Conservation (phyloP, 73 alveolate species). For the Paramecium sonneborni region DNA sequence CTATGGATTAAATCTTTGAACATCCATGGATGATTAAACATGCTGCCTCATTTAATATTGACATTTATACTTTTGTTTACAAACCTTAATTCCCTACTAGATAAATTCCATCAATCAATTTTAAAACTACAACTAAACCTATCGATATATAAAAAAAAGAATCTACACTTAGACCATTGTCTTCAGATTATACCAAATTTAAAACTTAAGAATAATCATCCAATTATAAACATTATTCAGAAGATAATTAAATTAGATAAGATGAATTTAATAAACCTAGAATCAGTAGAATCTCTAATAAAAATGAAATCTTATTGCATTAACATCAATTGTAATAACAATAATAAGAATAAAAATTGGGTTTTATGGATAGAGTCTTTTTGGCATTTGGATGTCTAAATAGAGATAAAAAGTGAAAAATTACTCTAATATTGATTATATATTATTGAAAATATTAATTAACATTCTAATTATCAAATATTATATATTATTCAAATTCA, state of each 20-base stretch:
- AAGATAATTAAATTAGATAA: neutral
- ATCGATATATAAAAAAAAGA: neutral
- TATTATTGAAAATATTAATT: neutral
- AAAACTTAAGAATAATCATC: neutral
- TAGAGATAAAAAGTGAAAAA: constrained; percentile 39
- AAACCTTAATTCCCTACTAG: constrained; percentile 31
- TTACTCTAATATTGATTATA: neutral
- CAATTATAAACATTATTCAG: neutral
- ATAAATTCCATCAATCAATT: constrained; percentile 85
- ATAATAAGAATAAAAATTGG: constrained; percentile 31
- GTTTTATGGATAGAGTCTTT: constrained; percentile 60
- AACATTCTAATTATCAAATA: neutral
- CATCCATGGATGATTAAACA: constrained; percentile 90
- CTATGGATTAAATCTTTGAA: constrained; percentile 83
- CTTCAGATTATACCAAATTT: neutral
- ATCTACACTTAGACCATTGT: neutral
- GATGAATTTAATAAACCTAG: constrained; percentile 2
- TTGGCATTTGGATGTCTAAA: constrained; percentile 54
- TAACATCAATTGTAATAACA: neutral
- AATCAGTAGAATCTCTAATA: neutral
- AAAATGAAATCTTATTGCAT: neutral
- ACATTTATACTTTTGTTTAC: constrained; percentile 18
- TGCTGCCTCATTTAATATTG: neutral
- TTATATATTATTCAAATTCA: too few relatives aligned
- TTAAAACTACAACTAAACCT: constrained; percentile 77